Base-by-base conservation (phyloP, 2,329 filamentous ascomycete genomes). In the Verticillium nubilum region DNA sequence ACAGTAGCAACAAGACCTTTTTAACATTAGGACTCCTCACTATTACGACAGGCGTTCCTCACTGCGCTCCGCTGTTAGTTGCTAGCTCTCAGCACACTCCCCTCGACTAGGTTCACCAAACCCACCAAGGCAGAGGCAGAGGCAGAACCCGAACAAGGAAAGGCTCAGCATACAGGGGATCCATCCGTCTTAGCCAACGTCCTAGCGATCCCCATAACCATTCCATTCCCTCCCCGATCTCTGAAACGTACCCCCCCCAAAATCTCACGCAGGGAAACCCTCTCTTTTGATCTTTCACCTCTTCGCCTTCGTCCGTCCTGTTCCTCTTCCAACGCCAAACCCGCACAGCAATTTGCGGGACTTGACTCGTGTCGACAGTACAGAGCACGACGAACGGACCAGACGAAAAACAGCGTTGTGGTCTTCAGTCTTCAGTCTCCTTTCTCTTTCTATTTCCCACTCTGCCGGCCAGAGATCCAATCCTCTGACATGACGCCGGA, bases 201-300 rank as follows among this genome's bases (percentile, higher is more conserved):
- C 42, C 25, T 50, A 50, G 42, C 42, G 17, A 50, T 50, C 42
- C n/a, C 52, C 52, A 54, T 26, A 42, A 37, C 54, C 54, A 56
- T 56, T 35, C 54, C 27, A 47, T 56, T 56, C 54, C 54, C 35
- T 37, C 37, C 35, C 54, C 35, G 54, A 56, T 35, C 33, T 56
- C 54, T 56, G 54, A 56, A 47, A 56, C 54, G 42, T 50, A 50
- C 42, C 33, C 33, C 33, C 54, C 54, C 54, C 27, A 27, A 56
- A 37, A 47, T 56, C 54, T 35, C 54, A 37, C 17, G 25, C 54
- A 42, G 42, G 54, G 54, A 37, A 56, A 37, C 35, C 27, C 37
- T 47, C 25, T 33, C 55, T 31, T 31, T 33, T 25, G 31, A n/a
- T 25, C 17, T 29, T 25, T 33, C 17, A 10, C 27, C 53, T 31